phyloP scores from a whole-genome alignment of 495 filamentous ascomycete species.

The Acidomyces sp. region DNA sequence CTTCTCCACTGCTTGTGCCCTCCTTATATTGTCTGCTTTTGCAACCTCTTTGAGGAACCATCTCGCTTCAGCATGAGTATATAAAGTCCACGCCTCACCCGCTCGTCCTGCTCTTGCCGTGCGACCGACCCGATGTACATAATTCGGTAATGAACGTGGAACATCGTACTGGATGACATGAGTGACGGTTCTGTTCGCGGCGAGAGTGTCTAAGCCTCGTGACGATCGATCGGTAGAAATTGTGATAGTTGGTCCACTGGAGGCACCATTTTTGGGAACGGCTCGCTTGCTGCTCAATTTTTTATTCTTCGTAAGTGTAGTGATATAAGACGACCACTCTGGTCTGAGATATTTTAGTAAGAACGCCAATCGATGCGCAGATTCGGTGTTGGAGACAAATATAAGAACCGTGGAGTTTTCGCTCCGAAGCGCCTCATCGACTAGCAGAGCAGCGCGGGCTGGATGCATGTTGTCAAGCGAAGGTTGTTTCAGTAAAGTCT shows the following conservation, averaged over 20 bases:
- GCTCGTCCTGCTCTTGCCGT: slow-evolving; percentile 70
- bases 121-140: slow-evolving; percentile 85
- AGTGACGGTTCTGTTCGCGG: slow-evolving; percentile 36
- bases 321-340: slow-evolving; percentile 40
- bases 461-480: slow-evolving; percentile 15
- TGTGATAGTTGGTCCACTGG: slow-evolving; percentile 49
- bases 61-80: slow-evolving; percentile 60
- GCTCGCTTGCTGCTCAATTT: not conserved
- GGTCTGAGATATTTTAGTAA: slow-evolving; percentile 61
- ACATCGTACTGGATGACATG: slow-evolving; percentile 94
- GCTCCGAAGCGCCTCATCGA: not conserved
- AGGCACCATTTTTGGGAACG: no score
- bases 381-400: slow-evolving; percentile 81
- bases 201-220: slow-evolving; percentile 75
- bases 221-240: slow-evolving; percentile 86
- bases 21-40: slow-evolving; percentile 36
- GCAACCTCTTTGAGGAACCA: slow-evolving; percentile 81
- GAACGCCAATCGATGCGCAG: slow-evolving; percentile 62
- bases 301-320: slow-evolving; percentile 53
- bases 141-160: slow-evolving; percentile 62
- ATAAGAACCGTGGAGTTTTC: slow-evolving; percentile 44
- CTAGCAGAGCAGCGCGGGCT: slow-evolving; percentile 8
- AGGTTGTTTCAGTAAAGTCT: not conserved
- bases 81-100: slow-evolving; percentile 72
- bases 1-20: slow-evolving; percentile 30